Percentiles rank a stretch among this genome's conserved stretches.
Evolutionary conservation across 2,329 filamentous ascomycete species (phyloP).

Genomic region (Claviceps purpurea): DNA sequence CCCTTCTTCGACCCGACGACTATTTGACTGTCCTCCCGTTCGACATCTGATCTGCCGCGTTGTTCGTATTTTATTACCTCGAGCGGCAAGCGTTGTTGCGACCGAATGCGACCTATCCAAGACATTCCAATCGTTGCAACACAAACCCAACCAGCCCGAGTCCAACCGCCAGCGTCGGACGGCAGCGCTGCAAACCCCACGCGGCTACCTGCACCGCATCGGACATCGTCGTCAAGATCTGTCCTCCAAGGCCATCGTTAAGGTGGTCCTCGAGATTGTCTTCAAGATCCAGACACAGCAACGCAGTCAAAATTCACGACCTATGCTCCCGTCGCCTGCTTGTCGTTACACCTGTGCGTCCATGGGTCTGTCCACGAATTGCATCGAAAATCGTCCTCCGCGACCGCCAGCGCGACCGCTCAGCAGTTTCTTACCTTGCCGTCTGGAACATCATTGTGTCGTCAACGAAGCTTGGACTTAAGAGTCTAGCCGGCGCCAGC

Average conservation of each 20-base stretch:
- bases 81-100: slow-evolving; percentile 2
- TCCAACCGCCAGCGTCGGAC: background rate
- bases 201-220: slow-evolving; percentile 3
- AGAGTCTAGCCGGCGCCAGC: background rate
- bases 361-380: background rate
- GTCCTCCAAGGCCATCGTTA: background rate
- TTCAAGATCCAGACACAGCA: background rate
- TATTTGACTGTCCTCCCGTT: background rate
- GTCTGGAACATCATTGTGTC: slow-evolving; percentile 1
- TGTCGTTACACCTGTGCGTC: background rate
- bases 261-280: too few species aligned
- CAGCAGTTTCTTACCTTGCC: background rate
- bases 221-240: background rate
- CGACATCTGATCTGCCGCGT: background rate
- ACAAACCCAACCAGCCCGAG: background rate
- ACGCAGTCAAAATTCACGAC: background rate
- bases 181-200: slow-evolving; percentile 1
- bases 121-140: background rate
- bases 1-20: background rate
- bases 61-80: background rate
- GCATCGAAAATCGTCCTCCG: background rate
- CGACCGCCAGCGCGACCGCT: background rate
- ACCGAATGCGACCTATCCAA: slow-evolving; percentile 1
- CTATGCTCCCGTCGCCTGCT: background rate
- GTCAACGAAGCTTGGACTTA: slow-evolving; percentile 2